These are phyloP conservation scores for Penicillium simplicissimum DNA, from an alignment of 495 filamentous ascomycete genomes.

Conservation along the genomic window DNA sequence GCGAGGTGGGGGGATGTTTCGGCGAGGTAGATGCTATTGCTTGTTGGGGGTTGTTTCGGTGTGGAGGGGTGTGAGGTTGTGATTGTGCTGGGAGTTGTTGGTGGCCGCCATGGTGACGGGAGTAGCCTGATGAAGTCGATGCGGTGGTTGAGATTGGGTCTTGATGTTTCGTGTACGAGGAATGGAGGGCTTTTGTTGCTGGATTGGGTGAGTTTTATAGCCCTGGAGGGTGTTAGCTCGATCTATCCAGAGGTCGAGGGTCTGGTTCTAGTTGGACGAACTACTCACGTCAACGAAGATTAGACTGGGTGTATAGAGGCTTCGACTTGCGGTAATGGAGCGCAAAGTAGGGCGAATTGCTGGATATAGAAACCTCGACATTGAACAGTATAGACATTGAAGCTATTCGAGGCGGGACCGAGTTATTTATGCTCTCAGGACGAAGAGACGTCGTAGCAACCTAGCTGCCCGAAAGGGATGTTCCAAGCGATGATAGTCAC, in stretches of 20 bases:
- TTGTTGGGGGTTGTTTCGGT: conserved; percentile 14
- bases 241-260: neutral
- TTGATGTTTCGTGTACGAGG: neutral
- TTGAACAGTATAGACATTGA: neutral
- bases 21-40: conserved; percentile 27
- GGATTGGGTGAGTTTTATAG: neutral
- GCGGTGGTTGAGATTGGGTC: neutral
- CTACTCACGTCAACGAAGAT: neutral
- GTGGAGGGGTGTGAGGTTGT: conserved; percentile 3
- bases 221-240: neutral
- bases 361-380: neutral
- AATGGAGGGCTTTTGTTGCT: neutral
- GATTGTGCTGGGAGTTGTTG: conserved; percentile 18
- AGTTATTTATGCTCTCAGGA: conserved; percentile 10
- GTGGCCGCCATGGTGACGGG: conserved; percentile 15
- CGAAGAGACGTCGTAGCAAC: conserved; percentile 2
- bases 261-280: neutral
- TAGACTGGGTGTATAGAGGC: neutral
- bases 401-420: neutral
- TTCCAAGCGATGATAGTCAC: conserved; percentile 17
- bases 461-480: conserved; percentile 19
- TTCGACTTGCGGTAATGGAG: neutral
- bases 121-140: neutral
- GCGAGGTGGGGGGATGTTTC: conserved; percentile 33
- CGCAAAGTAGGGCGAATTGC: neutral